phyloP scores from a whole-genome alignment of 768 basidiomycete species.

The Phlebiopsis gigantea region DNA sequence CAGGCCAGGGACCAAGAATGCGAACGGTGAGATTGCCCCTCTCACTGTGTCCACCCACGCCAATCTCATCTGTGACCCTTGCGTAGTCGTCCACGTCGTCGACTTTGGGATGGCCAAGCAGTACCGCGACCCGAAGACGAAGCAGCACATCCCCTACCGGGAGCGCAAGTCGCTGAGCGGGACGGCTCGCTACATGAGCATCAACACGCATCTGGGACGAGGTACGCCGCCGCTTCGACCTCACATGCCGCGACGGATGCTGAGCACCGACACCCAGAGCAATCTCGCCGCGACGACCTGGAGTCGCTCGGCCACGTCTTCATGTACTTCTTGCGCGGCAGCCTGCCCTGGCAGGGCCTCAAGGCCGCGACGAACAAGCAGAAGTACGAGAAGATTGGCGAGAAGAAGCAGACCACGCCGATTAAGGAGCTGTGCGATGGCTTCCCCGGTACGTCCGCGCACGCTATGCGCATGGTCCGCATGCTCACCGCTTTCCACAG shows the following conservation, averaged over 20 bases:
- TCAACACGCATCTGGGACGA: conserved; percentile 97
- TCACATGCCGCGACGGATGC: conserved; percentile 1
- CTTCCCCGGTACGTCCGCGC: conserved; percentile 66
- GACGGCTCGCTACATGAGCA: conserved; percentile 99
- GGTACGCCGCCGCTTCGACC: conserved; percentile 42
- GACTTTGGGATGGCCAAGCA: conserved; percentile 99
- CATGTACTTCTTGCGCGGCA: conserved; percentile 98
- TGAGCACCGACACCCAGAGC: conserved; percentile 41
- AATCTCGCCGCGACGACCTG: conserved; percentile 92
- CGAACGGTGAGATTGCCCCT: conserved; percentile 55
- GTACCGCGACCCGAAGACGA: conserved; percentile 98
- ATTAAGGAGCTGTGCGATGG: conserved; percentile 97
- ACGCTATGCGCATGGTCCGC: not conserved
- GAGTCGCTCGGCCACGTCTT: conserved; percentile 99
- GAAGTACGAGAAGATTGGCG: conserved; percentile 99
- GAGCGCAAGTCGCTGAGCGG: conserved; percentile 97
- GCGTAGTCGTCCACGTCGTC: conserved; percentile 83
- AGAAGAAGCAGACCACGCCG: conserved; percentile 98
- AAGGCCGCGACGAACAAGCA: conserved; percentile 99
- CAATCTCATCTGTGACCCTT: not conserved
- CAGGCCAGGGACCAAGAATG: conserved; percentile 83
- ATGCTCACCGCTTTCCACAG: conserved; percentile 35
- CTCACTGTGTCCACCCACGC: not conserved
- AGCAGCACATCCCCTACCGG: conserved; percentile 98
- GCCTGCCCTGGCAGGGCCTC: conserved; percentile 97